phyloP scores from a whole-genome alignment of 1,139 yeast species.

The Saccharomycopsis phalli region DNA sequence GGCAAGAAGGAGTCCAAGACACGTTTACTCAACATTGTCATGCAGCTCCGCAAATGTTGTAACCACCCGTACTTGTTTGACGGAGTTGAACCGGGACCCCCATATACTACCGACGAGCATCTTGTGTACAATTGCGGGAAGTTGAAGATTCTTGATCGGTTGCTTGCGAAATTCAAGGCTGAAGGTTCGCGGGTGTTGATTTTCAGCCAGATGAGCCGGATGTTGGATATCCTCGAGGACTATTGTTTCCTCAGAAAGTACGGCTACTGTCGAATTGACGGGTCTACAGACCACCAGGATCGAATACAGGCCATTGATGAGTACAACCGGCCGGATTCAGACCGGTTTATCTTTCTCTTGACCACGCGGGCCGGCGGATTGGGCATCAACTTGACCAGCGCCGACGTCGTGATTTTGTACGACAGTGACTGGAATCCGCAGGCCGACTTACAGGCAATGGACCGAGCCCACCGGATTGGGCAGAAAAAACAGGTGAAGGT shows the following conservation, averaged over 20 bases:
- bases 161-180: constrained; percentile 49
- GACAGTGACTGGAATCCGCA: constrained; percentile 88
- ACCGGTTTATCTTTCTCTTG: constrained; percentile 59
- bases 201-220: constrained; percentile 75
- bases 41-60: constrained; percentile 79
- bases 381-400: constrained; percentile 70
- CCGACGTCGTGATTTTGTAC: constrained; percentile 63
- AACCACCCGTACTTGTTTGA: constrained; percentile 78
- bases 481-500: constrained; percentile 77
- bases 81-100: constrained; percentile 87
- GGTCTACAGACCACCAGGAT: constrained; percentile 72
- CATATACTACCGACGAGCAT: constrained; percentile 77
- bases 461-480: constrained; percentile 81
- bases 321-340: constrained; percentile 60
- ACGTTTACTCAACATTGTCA: constrained; percentile 64
- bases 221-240: constrained; percentile 72
- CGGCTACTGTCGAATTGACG: constrained; percentile 71
- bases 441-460: constrained; percentile 84
- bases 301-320: constrained; percentile 71
- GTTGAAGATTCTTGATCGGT: constrained; percentile 60
- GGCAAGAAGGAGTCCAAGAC: constrained; percentile 72
- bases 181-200: constrained; percentile 72
- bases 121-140: constrained; percentile 64
- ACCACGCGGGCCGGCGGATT: constrained; percentile 87
- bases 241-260: constrained; percentile 61